These are phyloP conservation scores for Globisporangium acanthophoron DNA, from an alignment of 352 stramenopile genomes.

Conservation along the genomic window DNA sequence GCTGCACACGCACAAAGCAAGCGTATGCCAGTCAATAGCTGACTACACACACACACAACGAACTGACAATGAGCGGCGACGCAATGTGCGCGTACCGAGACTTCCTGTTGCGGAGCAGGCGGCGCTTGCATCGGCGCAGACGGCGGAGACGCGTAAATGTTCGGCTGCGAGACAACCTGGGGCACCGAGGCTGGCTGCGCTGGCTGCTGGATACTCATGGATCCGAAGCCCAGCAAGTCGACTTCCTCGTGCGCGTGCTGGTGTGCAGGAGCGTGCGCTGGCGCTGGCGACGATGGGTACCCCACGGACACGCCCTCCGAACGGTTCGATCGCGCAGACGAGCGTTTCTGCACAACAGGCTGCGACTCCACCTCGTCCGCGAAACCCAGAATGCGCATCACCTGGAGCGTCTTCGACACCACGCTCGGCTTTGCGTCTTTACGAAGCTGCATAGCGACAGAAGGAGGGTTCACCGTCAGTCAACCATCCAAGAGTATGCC, in stretches of 20 bases:
- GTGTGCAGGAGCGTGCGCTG: constrained; percentile 12
- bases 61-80: neutral
- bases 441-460: constrained; percentile 20
- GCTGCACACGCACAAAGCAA: constrained; percentile 13
- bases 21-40: neutral
- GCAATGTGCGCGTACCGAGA: constrained; percentile 42
- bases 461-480: neutral
- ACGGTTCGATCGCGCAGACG: constrained; percentile 8
- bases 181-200: neutral
- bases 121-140: constrained; percentile 14
- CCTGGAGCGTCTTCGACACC: constrained; percentile 64
- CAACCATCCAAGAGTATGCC: neutral
- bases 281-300: constrained; percentile 4
- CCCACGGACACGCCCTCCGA: neutral
- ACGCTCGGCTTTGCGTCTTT: constrained; percentile 79
- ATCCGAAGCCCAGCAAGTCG: constrained; percentile 73
- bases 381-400: constrained; percentile 64
- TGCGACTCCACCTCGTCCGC: constrained; percentile 38
- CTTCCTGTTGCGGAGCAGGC: constrained; percentile 26
- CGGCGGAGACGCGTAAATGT: constrained; percentile 23
- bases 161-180: constrained; percentile 11
- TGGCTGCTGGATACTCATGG: constrained; percentile 36
- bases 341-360: constrained; percentile 14
- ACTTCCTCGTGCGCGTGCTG: constrained; percentile 42
- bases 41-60: neutral